Conservation (phyloP, 2,329 filamentous ascomycete species). For the Mycosphaerella arachidis region DNA sequence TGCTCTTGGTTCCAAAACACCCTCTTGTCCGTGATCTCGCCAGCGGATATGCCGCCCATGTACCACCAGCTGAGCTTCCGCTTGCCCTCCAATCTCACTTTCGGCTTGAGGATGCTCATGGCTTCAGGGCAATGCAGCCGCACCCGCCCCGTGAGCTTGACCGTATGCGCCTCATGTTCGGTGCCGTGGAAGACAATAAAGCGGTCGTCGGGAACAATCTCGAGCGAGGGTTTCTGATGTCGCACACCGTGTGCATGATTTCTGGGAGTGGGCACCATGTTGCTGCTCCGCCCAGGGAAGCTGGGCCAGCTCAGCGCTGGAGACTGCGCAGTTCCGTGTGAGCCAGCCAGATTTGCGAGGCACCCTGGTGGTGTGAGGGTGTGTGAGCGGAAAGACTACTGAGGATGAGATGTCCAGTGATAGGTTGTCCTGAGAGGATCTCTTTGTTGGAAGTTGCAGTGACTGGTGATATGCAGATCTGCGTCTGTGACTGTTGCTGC, state of each 20-base stretch:
- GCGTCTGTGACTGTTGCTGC: constrained; percentile 1
- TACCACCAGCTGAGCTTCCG: constrained; percentile 43
- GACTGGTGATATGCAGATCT: not conserved
- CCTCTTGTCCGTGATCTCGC: constrained; percentile 44
- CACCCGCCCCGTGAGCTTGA: constrained; percentile 45
- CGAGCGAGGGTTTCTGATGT: constrained; percentile 32
- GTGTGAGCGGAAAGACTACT: not conserved
- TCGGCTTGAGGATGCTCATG: constrained; percentile 45
- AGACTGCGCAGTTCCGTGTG: not conserved
- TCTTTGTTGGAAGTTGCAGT: not conserved
- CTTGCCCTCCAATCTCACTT: constrained; percentile 45
- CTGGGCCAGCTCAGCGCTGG: constrained; percentile 11
- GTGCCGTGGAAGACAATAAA: constrained; percentile 49
- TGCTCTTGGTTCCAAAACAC: constrained; percentile 45
- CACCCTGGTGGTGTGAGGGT: not conserved
- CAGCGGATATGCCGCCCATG: constrained; percentile 33
- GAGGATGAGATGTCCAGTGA: not conserved
- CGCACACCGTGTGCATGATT: constrained; percentile 12
- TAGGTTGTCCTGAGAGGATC: too few relatives aligned
- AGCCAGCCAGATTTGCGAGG: constrained; percentile 6
- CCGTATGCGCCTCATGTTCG: constrained; percentile 41
- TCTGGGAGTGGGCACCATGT: constrained; percentile 29
- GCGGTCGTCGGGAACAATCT: constrained; percentile 45
- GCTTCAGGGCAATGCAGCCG: constrained; percentile 45
- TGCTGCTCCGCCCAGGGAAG: constrained; percentile 16